phyloP scores from a whole-genome alignment of 306 rosid species.

The Senna siamea region DNA sequence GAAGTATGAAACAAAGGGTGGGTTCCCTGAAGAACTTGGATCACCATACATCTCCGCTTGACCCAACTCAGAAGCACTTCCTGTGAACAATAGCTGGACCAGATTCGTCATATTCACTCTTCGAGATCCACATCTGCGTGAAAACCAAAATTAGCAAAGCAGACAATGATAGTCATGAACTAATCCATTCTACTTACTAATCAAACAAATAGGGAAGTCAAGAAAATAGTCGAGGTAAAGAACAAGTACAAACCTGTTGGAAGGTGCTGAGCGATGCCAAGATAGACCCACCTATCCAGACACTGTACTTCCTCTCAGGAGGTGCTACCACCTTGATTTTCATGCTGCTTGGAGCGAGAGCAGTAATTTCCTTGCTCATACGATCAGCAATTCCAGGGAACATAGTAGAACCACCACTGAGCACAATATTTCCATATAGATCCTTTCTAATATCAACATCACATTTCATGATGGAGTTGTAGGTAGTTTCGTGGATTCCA shows the following conservation, averaged over 20 bases:
- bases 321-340: constrained; percentile 84
- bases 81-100: constrained; percentile 79
- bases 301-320: constrained; percentile 80
- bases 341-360: constrained; percentile 87
- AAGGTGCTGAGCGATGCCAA: constrained; percentile 80
- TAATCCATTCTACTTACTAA: neutral
- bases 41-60: constrained; percentile 34
- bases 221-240: neutral
- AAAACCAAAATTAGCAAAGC: constrained; percentile 32
- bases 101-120: constrained; percentile 78
- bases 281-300: constrained; percentile 85
- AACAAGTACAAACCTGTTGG: constrained; percentile 57
- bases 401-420: constrained; percentile 80
- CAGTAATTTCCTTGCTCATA: constrained; percentile 80
- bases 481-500: constrained; percentile 76
- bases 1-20: constrained; percentile 47
- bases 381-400: constrained; percentile 80
- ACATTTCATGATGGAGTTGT: constrained; percentile 81
- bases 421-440: constrained; percentile 73
- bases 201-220: neutral
- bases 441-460: constrained; percentile 83
- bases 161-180: neutral
- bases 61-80: constrained; percentile 65
- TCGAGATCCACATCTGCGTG: constrained; percentile 78
- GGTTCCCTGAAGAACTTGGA: constrained; percentile 37